Percentiles rank a stretch among this genome's conserved stretches.
These are phyloP conservation scores for Herpotrichia juniperi DNA, from an alignment of 2,329 filamentous ascomycete genomes.

Conservation along the genomic window DNA sequence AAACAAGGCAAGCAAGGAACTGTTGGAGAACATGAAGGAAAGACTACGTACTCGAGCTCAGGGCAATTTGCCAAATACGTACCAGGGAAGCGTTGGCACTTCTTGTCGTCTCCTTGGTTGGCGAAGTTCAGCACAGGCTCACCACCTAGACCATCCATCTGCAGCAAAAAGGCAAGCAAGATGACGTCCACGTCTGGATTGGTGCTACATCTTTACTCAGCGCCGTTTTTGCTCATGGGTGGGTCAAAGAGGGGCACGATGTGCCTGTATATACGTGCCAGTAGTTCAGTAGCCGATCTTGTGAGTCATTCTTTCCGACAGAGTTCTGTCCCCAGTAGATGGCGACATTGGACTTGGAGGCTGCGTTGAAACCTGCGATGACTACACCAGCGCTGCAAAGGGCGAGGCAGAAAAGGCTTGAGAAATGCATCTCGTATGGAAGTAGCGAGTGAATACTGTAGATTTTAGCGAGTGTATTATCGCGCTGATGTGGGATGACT, in stretches of 20 bases:
- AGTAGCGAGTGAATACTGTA: too few species aligned
- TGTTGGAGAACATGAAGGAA: not conserved
- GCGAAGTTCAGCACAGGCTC: conserved; percentile 67
- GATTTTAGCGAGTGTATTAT: too few species aligned
- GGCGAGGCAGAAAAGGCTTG: too few species aligned
- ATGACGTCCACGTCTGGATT: conserved; percentile 62
- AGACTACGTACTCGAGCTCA: conserved; percentile 64
- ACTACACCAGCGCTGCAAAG: too few species aligned
- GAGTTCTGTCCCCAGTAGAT: conserved; percentile 68
- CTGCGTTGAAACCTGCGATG: conserved; percentile 24
- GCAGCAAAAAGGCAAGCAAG: conserved; percentile 67
- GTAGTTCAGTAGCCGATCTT: conserved; percentile 20
- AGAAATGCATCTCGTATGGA: too few species aligned
- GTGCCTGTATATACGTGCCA: conserved; percentile 13
- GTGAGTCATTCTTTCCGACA: conserved; percentile 16
- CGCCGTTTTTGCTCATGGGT: too few species aligned
- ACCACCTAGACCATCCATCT: conserved; percentile 58
- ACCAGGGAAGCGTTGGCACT: conserved; percentile 65
- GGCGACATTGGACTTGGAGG: conserved; percentile 58
- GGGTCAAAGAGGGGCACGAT: conserved; percentile 21
- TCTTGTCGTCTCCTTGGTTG: conserved; percentile 60
- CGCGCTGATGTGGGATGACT: too few species aligned
- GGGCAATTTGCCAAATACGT: conserved; percentile 66
- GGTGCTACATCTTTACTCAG: conserved; percentile 60
- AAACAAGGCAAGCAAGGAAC: conserved; percentile 17